Base-by-base conservation (phyloP, 805 yeast genomes). In the Clavispora phyllophila region DNA sequence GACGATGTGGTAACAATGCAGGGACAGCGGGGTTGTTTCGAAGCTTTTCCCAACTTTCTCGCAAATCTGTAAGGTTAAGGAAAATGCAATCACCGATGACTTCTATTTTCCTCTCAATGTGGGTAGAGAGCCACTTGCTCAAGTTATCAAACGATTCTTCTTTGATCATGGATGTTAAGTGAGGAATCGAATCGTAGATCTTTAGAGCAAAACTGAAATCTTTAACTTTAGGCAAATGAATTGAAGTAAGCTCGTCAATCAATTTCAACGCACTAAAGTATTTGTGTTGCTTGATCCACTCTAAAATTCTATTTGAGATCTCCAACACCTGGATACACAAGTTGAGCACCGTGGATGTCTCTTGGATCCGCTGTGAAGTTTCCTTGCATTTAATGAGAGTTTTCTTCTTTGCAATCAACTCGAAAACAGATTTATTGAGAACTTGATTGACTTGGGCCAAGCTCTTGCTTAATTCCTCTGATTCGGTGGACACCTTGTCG, bases 211-310 rank as follows among this genome's bases (percentile, higher is more conserved):
- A 87, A 33, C 84, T 84, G 55, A 84, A 85, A 40, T 79, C 77
- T 39, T 82, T 84, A 25, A 81, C 83, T 42, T 81, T 85, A 46
- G 83, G 84, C 36, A 83, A 66, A 51, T 84, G 87, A 33, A 84
- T 70, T 43, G 75, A 76, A 32, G 82, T 80, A 48, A 91, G 68
- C 54, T 82, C 88, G 46, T 88, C 90, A 40, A 89, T 67, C 51
- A 84, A 78, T 60, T 88, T 87, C 53, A 93, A 76, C 0, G 97
- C 97, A 46, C 85, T 85, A 60, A 87, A 90, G 53, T 86, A 87
- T 52, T 82, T 81, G 53, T 81, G 80, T 45, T 79, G 80, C 41
- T 81, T 77, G 47, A 88, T 84, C 56, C 90, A 68, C 31, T 86
- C 90, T 57, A 88, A 87, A 38, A 89, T 86, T 55, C 82, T 85